A percentile compares a stretch with the other conserved stretches of the same genome.
phyloP scores from a whole-genome alignment of 345 rosid species.

The Linum usitatissimum region DNA sequence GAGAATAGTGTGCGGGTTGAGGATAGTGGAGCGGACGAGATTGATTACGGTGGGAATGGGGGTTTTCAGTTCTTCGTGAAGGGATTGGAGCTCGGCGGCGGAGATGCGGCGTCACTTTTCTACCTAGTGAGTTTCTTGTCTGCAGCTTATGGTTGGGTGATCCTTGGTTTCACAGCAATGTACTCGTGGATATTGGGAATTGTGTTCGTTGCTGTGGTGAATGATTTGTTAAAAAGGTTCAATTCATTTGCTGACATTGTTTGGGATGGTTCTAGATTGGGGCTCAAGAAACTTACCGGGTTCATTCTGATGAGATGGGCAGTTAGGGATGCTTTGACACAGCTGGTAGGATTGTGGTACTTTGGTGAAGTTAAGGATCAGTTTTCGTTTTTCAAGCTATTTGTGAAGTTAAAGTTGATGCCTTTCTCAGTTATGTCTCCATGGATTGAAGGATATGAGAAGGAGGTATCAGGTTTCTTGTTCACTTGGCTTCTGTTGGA shows the following conservation, averaged over 20 bases:
- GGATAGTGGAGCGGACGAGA: conserved; percentile 5
- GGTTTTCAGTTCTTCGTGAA: conserved; percentile 55
- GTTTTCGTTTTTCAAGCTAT: conserved; percentile 68
- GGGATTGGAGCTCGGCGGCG: conserved; percentile 59
- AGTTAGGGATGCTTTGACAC: conserved; percentile 75
- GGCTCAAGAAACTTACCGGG: conserved; percentile 68
- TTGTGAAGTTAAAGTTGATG: conserved; percentile 81
- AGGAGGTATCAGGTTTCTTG: conserved; percentile 80
- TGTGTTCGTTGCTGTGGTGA: conserved; percentile 54
- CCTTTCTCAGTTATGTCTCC: conserved; percentile 80
- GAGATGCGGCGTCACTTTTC: conserved; percentile 59
- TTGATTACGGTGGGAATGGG: conserved; percentile 15
- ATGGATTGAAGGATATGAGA: conserved; percentile 72
- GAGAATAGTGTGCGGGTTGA: conserved; percentile 10
- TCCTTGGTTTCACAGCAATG: conserved; percentile 70
- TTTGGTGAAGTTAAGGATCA: conserved; percentile 88
- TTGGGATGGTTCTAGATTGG: conserved; percentile 72
- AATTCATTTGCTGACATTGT: conserved; percentile 39
- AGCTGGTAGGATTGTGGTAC: conserved; percentile 77
- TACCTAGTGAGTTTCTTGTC: conserved; percentile 64
- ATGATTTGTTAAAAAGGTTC: conserved; percentile 55
- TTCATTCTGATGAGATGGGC: conserved; percentile 88
- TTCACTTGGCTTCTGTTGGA: conserved; percentile 73
- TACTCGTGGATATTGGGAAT: conserved; percentile 73
- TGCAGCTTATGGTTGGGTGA: conserved; percentile 89